Conservation (phyloP, 192 early-diverging fungal species). For the Rhizoclosmatium globosum region DNA sequence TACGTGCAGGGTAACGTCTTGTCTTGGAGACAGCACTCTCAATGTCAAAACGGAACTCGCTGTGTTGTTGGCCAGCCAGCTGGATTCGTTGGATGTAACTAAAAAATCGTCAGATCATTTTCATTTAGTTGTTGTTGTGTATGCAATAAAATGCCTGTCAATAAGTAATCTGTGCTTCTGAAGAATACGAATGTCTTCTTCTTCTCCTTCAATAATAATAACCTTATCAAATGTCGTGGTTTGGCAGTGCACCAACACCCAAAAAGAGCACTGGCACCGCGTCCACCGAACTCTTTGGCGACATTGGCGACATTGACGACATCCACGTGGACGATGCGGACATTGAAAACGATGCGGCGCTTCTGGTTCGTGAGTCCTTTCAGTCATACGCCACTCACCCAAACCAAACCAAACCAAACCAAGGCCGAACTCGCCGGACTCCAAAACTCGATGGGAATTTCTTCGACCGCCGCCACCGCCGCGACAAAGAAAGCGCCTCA, state of each 20-base stretch:
- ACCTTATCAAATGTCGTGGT: background rate
- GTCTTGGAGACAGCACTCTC: too few species aligned
- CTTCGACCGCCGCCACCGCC: background rate
- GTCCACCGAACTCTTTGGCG: background rate
- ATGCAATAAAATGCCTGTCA: too few species aligned
- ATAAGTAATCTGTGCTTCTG: too few species aligned
- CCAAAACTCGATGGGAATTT: background rate
- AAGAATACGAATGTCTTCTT: too few species aligned
- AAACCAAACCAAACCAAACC: background rate
- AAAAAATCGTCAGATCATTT: too few species aligned
- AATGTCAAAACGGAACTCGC: too few species aligned
- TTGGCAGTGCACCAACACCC: background rate
- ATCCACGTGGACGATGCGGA: conserved; percentile 14
- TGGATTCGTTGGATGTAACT: too few species aligned
- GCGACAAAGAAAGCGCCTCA: background rate
- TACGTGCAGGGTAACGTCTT: too few species aligned
- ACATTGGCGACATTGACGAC: background rate
- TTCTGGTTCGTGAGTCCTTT: conserved; percentile 31
- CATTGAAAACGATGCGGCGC: conserved; percentile 47
- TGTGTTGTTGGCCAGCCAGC: too few species aligned
- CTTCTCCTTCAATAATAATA: too few species aligned
- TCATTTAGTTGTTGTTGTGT: too few species aligned
- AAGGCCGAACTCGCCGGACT: conserved; percentile 29
- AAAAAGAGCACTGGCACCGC: background rate
- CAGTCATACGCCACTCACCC: background rate